phyloP scores from a whole-genome alignment of 2,329 filamentous ascomycete species.

The Dactylonectria estremocensis region DNA sequence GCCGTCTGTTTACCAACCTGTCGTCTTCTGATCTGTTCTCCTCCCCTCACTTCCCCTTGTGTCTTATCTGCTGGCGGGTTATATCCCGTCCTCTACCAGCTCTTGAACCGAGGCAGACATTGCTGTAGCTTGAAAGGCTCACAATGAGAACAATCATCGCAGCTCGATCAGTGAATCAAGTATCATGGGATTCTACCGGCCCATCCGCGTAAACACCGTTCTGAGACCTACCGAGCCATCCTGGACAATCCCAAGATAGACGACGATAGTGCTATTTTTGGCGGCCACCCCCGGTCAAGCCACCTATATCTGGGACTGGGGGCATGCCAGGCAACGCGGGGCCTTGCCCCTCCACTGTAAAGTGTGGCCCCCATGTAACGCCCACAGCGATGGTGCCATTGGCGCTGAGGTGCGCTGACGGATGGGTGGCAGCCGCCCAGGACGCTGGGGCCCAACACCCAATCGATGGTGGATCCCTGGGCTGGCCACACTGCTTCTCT shows the following conservation, averaged over 20 bases:
- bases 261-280: constrained; percentile 25
- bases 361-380: too few species aligned
- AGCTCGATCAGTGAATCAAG: neutral
- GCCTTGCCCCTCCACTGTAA: neutral
- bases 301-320: constrained; percentile 21
- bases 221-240: neutral
- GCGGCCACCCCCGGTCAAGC: constrained; percentile 8
- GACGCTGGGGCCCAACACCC: constrained; percentile 33
- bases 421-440: constrained; percentile 4
- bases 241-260: constrained; percentile 11
- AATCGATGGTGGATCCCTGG: constrained; percentile 33
- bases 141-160: neutral
- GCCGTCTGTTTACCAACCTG: neutral
- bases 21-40: neutral
- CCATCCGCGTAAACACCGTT: neutral
- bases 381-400: constrained; percentile 31
- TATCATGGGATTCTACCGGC: neutral
- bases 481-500: constrained; percentile 40
- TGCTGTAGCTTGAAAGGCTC: neutral
- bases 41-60: neutral
- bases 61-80: neutral
- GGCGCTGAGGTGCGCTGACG: constrained; percentile 14
- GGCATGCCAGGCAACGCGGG: constrained; percentile 12
- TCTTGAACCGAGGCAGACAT: neutral
- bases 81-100: neutral